A percentile compares a stretch with the other conserved stretches of the same genome.
phyloP scores from a whole-genome alignment of 2,329 filamentous ascomycete genomes.

The Beauveria varroae region DNA sequence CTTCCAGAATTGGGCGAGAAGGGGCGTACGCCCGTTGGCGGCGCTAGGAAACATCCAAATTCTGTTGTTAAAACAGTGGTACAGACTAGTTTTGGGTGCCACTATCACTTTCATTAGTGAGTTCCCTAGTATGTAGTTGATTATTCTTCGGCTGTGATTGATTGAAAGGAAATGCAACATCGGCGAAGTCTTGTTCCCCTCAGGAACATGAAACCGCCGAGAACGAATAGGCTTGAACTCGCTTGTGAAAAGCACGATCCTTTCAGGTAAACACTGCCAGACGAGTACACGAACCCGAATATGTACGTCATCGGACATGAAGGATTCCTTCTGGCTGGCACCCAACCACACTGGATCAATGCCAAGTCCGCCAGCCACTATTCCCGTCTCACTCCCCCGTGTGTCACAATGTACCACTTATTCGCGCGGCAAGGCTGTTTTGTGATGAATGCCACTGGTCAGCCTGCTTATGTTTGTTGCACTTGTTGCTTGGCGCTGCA shows the following conservation, averaged over 20 bases:
- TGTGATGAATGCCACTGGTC: not conserved
- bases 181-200: too few species aligned
- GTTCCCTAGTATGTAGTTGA: not conserved
- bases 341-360: not conserved
- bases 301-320: not conserved
- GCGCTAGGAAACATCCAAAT: not conserved
- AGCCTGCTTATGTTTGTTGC: not conserved
- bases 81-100: not conserved
- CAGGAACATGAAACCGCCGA: too few species aligned
- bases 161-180: too few species aligned
- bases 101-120: not conserved
- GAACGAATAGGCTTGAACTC: too few species aligned
- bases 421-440: not conserved
- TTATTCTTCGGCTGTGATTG: too few species aligned
- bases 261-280: too few species aligned
- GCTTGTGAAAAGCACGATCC: too few species aligned
- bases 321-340: not conserved
- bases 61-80: not conserved
- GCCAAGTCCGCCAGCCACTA: not conserved
- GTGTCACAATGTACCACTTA: not conserved
- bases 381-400: not conserved
- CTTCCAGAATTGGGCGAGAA: not conserved
- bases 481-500: not conserved
- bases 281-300: not conserved
- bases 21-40: not conserved